phyloP scores from a whole-genome alignment of 352 stramenopile genomes.

The Globisporangium emineosum region DNA sequence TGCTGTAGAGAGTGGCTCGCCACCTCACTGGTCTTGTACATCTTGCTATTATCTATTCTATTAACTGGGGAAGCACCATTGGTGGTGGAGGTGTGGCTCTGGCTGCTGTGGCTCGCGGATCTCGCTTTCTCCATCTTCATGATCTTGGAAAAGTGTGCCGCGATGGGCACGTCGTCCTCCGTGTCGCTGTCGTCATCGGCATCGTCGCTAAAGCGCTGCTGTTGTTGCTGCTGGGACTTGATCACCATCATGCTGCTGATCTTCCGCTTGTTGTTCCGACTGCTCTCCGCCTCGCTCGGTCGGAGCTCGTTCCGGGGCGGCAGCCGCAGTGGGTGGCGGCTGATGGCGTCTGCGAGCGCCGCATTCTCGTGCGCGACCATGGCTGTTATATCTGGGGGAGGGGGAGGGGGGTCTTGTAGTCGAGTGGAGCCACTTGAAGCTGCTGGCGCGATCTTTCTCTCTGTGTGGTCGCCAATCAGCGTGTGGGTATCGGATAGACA shows the following conservation, averaged over 20 bases:
- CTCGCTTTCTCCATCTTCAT: conserved; percentile 15
- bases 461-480: not conserved
- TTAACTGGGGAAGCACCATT: not conserved
- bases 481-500: not conserved
- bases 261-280: conserved; percentile 3
- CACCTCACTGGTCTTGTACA: conserved; percentile 2
- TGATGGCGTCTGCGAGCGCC: conserved; percentile 1
- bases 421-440: not conserved
- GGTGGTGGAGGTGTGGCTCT: not conserved
- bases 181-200: conserved; percentile 14
- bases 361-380: conserved; percentile 15
- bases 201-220: conserved; percentile 9
- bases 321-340: conserved; percentile 6
- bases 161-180: conserved; percentile 16
- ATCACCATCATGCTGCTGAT: not conserved
- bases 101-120: not conserved
- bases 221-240: not conserved
- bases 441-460: conserved; percentile 3
- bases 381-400: not conserved
- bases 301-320: not conserved
- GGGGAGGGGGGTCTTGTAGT: not conserved
- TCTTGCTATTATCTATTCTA: conserved; percentile 11
- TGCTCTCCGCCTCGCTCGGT: not conserved
- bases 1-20: not conserved
- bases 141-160: conserved; percentile 12